Conservation (phyloP, 192 early-diverging fungal species). For the Podila clonocystis region DNA sequence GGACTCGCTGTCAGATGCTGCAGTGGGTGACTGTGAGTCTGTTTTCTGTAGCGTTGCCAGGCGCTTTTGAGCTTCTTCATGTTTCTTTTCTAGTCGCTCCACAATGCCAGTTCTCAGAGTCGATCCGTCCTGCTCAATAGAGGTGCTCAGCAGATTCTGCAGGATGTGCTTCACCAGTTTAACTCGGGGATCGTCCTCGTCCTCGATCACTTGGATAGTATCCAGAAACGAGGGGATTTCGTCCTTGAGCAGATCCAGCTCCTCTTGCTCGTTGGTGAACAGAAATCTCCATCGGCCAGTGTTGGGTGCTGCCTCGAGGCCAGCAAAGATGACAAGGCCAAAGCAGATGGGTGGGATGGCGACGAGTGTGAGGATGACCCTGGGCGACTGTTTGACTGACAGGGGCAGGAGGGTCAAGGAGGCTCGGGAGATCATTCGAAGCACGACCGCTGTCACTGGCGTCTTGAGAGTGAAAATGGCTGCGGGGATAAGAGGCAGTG, state of each 20-base stretch:
- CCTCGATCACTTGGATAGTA: constrained; percentile 20
- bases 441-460: constrained; percentile 33
- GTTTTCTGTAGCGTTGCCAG: constrained; percentile 12
- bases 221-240: constrained; percentile 30
- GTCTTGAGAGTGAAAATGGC: constrained; percentile 46
- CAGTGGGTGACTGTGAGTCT: neutral
- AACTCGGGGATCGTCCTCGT: constrained; percentile 23
- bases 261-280: constrained; percentile 61
- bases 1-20: neutral
- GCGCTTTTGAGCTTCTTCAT: constrained; percentile 24
- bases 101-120: constrained; percentile 38
- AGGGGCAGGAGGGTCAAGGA: constrained; percentile 43
- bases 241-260: constrained; percentile 47
- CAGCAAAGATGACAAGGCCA: constrained; percentile 43
- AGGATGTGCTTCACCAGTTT: constrained; percentile 34
- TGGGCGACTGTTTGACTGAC: constrained; percentile 40
- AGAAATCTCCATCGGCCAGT: constrained; percentile 61
- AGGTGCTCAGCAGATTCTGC: constrained; percentile 30
- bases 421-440: constrained; percentile 38
- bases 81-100: constrained; percentile 25
- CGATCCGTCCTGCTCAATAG: constrained; percentile 40
- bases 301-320: constrained; percentile 61
- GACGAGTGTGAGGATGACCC: constrained; percentile 38
- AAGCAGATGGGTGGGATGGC: constrained; percentile 49
- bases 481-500: constrained; percentile 25